Evolutionary conservation across 345 rosid species (phyloP).

Genomic region (Rhodomyrtus tomentosa): DNA sequence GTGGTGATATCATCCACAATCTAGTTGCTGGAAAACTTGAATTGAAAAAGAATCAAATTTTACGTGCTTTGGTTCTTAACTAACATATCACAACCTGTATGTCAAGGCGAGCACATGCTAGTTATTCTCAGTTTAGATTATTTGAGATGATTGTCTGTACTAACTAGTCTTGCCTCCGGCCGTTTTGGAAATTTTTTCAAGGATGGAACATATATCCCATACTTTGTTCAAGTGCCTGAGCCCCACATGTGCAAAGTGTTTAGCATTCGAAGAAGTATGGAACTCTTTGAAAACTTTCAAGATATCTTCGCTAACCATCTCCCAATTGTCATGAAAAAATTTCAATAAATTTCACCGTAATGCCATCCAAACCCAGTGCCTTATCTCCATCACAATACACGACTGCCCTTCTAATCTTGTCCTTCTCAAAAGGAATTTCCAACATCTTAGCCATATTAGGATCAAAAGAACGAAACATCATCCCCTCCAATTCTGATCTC

Average conservation of each 20-base stretch:
- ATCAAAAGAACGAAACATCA: background rate
- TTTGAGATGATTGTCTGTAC: background rate
- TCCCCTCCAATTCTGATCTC: background rate
- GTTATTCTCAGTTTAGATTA: background rate
- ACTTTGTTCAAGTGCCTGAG: background rate
- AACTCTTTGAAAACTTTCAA: background rate
- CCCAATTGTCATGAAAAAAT: background rate
- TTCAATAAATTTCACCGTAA: background rate
- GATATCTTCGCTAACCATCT: background rate
- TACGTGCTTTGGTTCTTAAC: background rate
- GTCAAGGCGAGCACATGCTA: background rate
- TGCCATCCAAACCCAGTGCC: background rate
- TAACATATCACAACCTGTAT: background rate
- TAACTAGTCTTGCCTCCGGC: background rate
- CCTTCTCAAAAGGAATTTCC: background rate
- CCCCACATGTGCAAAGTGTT: background rate
- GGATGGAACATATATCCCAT: background rate
- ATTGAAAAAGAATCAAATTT: background rate
- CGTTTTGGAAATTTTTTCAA: background rate
- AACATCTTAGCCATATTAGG: background rate
- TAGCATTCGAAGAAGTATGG: background rate
- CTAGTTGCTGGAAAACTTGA: background rate
- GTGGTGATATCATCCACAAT: background rate
- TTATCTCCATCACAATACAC: background rate
- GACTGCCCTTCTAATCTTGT: background rate